Evolutionary conservation across 768 basidiomycete species (phyloP), one percentile per base, ranked within the genome.

Genomic region (Psilocybe subaeruginosa): DNA sequence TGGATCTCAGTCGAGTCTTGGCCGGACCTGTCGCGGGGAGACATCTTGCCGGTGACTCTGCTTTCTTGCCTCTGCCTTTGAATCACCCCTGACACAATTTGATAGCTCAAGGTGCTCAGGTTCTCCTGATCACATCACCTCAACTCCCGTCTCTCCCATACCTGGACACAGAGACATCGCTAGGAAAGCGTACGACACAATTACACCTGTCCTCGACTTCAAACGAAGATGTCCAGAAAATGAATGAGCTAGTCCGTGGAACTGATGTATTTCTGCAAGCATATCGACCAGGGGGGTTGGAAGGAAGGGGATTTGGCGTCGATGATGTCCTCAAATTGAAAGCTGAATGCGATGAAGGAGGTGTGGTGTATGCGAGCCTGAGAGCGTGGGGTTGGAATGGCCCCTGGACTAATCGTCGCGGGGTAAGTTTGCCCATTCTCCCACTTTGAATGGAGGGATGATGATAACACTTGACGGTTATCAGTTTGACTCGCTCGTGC

Each of bases 401-500:
- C 0, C 82, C 82, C 3, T 87, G 84, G 85, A 77, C 76, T 51
- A 74, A 81, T 51, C 74, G 81, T 11, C 77, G 82, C 53, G 86
- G 85, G 3, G 85, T 85, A 69, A 54, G 75, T 66, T 11, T 51
- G 19, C 43, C 39, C 6, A 45, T 17, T 19, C 2, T 41, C 3
- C 50, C 17, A 41, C 23, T 23, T 19, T 19, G 4, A 31, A 16
- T 35, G 23, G 23, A 19, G 11, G 19, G 5, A 16, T 19, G 14
- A 29, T 17, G 23, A 17, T 12, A 3, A 5, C 30, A 5, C 11
- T 12, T 45, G n/a, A 2, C 48, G 23, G 23, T 23, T 23, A 23
- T 16, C 11, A 87, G 85, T 88, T 88, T 58, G 86, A 89, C 65
- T 88, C 86, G 0, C 74, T 88, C 2, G 83, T 87, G 0, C 86